Evolutionary conservation across 2,329 filamentous ascomycete species (phyloP).

Genomic region (Exophiala oligosperma): DNA sequence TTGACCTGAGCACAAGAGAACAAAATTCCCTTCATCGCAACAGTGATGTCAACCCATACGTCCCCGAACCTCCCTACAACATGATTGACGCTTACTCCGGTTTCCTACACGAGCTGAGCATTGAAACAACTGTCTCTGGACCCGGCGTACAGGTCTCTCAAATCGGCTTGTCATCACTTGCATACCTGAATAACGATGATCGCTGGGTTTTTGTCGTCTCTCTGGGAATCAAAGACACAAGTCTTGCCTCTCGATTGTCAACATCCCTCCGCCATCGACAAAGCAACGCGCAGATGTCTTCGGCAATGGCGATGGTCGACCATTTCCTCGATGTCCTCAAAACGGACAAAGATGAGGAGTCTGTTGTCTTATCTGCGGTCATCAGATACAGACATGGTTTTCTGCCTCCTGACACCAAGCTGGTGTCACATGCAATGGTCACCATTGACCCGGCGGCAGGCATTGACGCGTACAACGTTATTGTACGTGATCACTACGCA

Average conservation of each 20-base stretch:
- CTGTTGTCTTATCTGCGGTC: constrained; percentile 12
- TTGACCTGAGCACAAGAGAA: constrained; percentile 8
- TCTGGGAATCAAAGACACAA: background rate
- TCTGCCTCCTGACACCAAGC: constrained; percentile 8
- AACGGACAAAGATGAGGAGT: constrained; percentile 15
- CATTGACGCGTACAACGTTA: background rate
- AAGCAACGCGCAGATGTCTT: background rate
- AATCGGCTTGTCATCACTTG: background rate
- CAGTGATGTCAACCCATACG: background rate
- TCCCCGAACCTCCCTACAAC: background rate
- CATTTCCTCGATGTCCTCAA: constrained; percentile 22
- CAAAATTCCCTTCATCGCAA: constrained; percentile 13
- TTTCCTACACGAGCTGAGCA: constrained; percentile 5
- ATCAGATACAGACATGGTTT: constrained; percentile 18
- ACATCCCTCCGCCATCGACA: constrained; percentile 12
- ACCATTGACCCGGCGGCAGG: background rate
- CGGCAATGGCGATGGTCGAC: constrained; percentile 18
- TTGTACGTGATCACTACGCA: background rate
- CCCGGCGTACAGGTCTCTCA: background rate
- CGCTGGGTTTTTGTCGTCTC: background rate
- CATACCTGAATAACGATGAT: background rate
- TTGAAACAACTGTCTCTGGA: background rate
- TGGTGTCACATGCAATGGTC: constrained; percentile 11
- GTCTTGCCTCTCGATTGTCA: constrained; percentile 16
- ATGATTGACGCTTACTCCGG: constrained; percentile 11